A percentile compares a stretch with the other conserved stretches of the same genome.
Evolutionary conservation across 345 rosid genomes (phyloP).

Genomic region (Melastoma malabathricum): DNA sequence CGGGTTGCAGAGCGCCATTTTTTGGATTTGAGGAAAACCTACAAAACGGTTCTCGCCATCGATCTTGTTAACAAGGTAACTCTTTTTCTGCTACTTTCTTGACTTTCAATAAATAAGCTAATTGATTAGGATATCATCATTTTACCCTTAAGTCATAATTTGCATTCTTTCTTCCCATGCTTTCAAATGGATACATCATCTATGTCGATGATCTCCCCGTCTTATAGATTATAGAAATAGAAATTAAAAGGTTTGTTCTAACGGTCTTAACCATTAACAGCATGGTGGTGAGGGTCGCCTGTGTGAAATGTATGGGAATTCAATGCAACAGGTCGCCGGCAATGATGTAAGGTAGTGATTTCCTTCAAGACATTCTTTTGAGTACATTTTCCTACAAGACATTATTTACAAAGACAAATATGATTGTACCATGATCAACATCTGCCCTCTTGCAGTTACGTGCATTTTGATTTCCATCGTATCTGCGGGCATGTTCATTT

Average conservation of each 20-base stretch:
- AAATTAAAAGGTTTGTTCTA: no score
- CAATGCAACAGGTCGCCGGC: constrained; percentile 49
- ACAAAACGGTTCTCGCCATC: constrained; percentile 63
- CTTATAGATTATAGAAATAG: no score
- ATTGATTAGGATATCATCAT: no score
- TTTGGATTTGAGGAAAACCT: constrained; percentile 85
- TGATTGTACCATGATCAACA: no score
- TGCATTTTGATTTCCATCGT: constrained; percentile 88
- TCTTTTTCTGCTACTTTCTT: neutral
- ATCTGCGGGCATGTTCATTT: constrained; percentile 94
- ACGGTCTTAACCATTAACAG: constrained; percentile 23
- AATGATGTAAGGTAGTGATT: constrained; percentile 79
- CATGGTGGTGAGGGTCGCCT: constrained; percentile 92
- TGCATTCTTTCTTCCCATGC: no score
- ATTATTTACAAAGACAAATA: no score
- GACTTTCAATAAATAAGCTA: no score
- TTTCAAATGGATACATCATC: no score
- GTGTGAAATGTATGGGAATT: constrained; percentile 50
- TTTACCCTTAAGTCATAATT: no score
- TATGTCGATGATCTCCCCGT: no score
- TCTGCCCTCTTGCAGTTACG: constrained; percentile 37
- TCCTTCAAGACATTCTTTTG: constrained; percentile 6
- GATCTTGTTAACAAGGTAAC: constrained; percentile 86
- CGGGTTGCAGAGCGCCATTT: constrained; percentile 76
- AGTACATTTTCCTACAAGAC: no score